Conservation (phyloP, 1,139 yeast genomes). For the Lodderomyces beijingensis region DNA sequence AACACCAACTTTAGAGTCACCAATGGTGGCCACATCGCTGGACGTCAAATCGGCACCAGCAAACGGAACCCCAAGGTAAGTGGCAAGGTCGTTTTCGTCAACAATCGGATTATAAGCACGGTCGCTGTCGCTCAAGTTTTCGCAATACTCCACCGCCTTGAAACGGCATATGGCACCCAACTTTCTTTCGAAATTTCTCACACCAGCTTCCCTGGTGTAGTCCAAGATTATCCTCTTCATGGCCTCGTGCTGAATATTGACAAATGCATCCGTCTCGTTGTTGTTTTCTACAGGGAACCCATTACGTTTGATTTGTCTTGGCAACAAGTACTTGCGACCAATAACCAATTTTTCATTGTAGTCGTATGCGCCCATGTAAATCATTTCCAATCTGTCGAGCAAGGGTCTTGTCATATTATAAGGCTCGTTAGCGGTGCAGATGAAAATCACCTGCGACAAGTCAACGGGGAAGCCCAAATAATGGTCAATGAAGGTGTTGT, state of each 20-base stretch:
- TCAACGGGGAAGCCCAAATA: constrained; percentile 87
- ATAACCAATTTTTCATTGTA: constrained; percentile 74
- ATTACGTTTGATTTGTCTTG: constrained; percentile 71
- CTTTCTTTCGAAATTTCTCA: constrained; percentile 69
- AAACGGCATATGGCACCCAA: constrained; percentile 72
- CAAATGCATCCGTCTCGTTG: constrained; percentile 26
- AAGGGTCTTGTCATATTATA: constrained; percentile 73
- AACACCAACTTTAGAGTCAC: constrained; percentile 53
- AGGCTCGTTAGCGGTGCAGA: constrained; percentile 89
- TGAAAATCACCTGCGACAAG: constrained; percentile 74
- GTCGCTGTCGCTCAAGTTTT: constrained; percentile 21
- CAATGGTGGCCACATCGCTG: constrained; percentile 19
- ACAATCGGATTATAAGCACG: constrained; percentile 34
- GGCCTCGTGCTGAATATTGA: constrained; percentile 41
- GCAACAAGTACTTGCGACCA: constrained; percentile 66
- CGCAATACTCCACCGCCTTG: constrained; percentile 75
- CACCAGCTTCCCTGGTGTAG: constrained; percentile 88
- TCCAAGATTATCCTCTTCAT: constrained; percentile 59
- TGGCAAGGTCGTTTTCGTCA: constrained; percentile 40
- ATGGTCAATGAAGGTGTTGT: constrained; percentile 73
- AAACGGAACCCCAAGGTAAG: constrained; percentile 51
- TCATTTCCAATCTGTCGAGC: constrained; percentile 82
- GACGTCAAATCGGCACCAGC: constrained; percentile 19
- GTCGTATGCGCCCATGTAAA: constrained; percentile 77
- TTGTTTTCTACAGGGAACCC: constrained; percentile 45